Conservation (phyloP, 768 basidiomycete species). For the Suillus placidus region DNA sequence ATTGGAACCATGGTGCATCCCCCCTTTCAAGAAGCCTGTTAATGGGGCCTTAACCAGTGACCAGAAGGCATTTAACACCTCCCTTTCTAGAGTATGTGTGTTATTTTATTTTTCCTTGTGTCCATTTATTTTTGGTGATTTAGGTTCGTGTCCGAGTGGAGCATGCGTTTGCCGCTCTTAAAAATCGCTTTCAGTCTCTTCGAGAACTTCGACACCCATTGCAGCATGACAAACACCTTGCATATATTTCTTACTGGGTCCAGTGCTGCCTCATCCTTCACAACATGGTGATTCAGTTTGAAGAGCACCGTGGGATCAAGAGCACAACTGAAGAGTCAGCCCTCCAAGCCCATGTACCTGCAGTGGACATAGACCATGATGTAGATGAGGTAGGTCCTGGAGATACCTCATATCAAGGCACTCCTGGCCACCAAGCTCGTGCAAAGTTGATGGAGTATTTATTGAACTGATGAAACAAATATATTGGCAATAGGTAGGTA, state of each 20-base stretch:
- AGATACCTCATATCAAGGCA: not conserved
- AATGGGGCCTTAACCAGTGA: too few relatives aligned
- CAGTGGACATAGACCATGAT: not conserved
- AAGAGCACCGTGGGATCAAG: not conserved
- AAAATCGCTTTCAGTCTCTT: too few relatives aligned
- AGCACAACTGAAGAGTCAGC: not conserved
- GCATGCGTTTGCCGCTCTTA: too few relatives aligned
- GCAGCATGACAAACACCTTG: not conserved
- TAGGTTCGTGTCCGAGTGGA: too few relatives aligned
- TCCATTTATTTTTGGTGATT: too few relatives aligned
- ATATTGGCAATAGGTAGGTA: not conserved
- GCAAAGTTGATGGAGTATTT: not conserved
- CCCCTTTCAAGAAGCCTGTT: too few relatives aligned
- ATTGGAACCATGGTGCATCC: too few relatives aligned
- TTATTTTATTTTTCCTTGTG: too few relatives aligned
- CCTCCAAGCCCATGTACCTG: not conserved
- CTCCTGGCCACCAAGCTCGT: not conserved
- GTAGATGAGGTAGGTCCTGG: not conserved
- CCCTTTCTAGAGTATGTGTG: too few relatives aligned
- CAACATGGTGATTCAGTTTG: conserved; percentile 2
- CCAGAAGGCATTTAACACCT: too few relatives aligned
- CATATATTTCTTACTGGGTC: conserved; percentile 1
- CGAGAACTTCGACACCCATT: too few relatives aligned
- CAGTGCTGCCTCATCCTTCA: conserved; percentile 8
- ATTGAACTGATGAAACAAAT: not conserved